These are phyloP conservation scores for Alternaria sp. DNA, from an alignment of 2,329 filamentous ascomycete species.

Conservation along the genomic window DNA sequence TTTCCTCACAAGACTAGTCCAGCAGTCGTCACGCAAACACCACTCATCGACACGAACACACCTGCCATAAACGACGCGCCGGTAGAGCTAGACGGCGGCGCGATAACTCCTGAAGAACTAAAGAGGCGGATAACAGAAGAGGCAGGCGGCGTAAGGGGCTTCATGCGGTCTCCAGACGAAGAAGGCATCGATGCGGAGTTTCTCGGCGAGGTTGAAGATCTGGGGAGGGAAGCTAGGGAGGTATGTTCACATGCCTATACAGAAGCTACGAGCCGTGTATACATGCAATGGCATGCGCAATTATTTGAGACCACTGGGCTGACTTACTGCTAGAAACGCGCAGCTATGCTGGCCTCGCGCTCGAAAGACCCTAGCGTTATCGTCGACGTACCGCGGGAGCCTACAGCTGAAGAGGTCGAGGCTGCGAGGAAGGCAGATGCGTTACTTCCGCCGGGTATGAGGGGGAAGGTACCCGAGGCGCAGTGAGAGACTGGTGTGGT, in stretches of 20 bases:
- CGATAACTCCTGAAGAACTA: constrained; percentile 36
- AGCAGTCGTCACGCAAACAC: constrained; percentile 36
- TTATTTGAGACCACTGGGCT: not conserved
- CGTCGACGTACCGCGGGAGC: constrained; percentile 56
- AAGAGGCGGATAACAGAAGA: constrained; percentile 29
- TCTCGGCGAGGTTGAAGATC: constrained; percentile 34
- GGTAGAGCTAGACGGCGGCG: constrained; percentile 55
- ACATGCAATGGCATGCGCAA: not conserved
- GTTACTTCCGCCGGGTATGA: not conserved
- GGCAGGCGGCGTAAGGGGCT: not conserved
- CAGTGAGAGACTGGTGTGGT: not conserved
- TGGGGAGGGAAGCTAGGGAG: constrained; percentile 33
- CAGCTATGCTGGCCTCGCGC: constrained; percentile 49
- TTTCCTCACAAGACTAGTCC: constrained; percentile 43
- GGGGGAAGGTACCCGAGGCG: not conserved
- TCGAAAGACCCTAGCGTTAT: constrained; percentile 56
- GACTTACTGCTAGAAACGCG: constrained; percentile 46
- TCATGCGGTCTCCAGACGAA: constrained; percentile 35
- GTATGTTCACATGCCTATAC: constrained; percentile 23
- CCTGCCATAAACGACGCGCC: constrained; percentile 56
- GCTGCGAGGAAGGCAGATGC: constrained; percentile 39
- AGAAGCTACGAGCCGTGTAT: not conserved
- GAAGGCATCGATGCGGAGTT: constrained; percentile 44
- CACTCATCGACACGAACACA: constrained; percentile 50
- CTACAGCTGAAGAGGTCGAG: constrained; percentile 57